phyloP scores from a whole-genome alignment of 495 filamentous ascomycete genomes.

The Ascodesmis nigricans region DNA sequence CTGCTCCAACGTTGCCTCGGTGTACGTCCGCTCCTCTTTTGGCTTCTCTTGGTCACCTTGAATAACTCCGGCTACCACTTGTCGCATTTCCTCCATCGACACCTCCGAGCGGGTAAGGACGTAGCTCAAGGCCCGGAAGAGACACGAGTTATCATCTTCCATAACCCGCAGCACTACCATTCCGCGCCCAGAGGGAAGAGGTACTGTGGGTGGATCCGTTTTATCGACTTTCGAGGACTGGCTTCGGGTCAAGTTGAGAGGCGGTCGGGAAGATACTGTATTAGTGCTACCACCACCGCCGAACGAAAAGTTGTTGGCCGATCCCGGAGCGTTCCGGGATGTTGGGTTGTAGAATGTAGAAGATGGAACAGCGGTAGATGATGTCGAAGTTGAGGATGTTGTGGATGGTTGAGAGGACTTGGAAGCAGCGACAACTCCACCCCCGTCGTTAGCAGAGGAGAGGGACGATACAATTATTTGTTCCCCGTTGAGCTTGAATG shows the following conservation, averaged over 20 bases:
- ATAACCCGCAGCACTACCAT: slow-evolving; percentile 73
- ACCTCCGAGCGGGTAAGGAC: slow-evolving; percentile 47
- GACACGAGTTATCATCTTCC: slow-evolving; percentile 91
- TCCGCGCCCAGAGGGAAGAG: slow-evolving; percentile 36
- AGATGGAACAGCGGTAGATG: slow-evolving; percentile 15
- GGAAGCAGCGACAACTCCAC: slow-evolving; percentile 8
- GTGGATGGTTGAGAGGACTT: slow-evolving; percentile 6
- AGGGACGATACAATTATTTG: slow-evolving; percentile 45
- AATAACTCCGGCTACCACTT: slow-evolving; percentile 62
- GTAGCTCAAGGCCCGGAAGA: slow-evolving; percentile 72
- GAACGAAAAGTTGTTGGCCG: slow-evolving; percentile 5
- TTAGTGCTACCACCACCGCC: neutral
- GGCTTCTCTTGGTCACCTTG: slow-evolving; percentile 38
- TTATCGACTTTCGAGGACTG: slow-evolving; percentile 23
- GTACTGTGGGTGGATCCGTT: slow-evolving; percentile 48
- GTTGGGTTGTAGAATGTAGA: slow-evolving; percentile 3
- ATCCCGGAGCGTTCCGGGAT: slow-evolving; percentile 3
- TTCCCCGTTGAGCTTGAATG: slow-evolving; percentile 57
- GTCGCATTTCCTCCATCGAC: slow-evolving; percentile 50
- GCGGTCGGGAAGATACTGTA: slow-evolving; percentile 11
- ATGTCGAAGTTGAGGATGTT: slow-evolving; percentile 9
- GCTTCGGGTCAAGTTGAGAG: slow-evolving; percentile 22
- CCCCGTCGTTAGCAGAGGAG: slow-evolving; percentile 17
- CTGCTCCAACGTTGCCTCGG: slow-evolving; percentile 52
- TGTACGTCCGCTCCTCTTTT: too few species aligned